Evolutionary conservation across 306 rosid genomes (phyloP), one percentile per base, ranked within the genome.

Genomic region (Quercus aquifolioides): DNA sequence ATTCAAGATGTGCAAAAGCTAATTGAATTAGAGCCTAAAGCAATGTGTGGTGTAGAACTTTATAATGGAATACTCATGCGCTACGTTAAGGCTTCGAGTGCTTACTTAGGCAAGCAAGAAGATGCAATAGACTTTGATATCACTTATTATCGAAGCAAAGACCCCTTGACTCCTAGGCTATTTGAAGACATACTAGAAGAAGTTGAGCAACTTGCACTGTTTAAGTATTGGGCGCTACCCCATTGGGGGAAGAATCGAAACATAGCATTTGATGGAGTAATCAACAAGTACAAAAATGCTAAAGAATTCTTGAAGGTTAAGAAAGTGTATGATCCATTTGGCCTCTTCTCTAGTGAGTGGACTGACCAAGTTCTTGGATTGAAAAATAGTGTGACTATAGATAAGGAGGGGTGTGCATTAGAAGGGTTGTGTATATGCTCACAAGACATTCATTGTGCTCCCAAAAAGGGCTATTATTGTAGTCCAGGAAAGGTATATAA

Each of bases 171-270:
- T 5, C 97, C 97, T 11, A 89, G 97, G 85, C 94, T 94, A 46
- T 72, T 83, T 33, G 92, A 90, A 71, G 97, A 85, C 25, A 67
- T 89, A 18, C 23, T 89, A 60, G 98, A 94, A 86, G 98, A 94
- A 82, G 46, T 94, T 9, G 97, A 94, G 79, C 98, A 94, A 75
- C n/a, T 94, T 20, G 94, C 91, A 5, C n/a, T 92, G 23, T 75
- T 92, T 78, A 92, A 89, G 78, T 94, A 94, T 58, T 87, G 89
- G 41, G 98, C 92, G 9, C 3, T 89, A 25, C 98, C 98, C 1
- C 98, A 94, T 6, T 92, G 97, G 94, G 94, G 91, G 13, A 90
- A 92, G 82, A 92, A 90, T 30, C 54, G 94, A 52, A 90, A 90
- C 72, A 2, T 90, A 1, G 97, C 89, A 1, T 92, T 92, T 80